Percentiles rank a stretch among this genome's conserved stretches.
Evolutionary conservation across 805 yeast genomes (phyloP).

Genomic region (Wickerhamomyces alni): DNA sequence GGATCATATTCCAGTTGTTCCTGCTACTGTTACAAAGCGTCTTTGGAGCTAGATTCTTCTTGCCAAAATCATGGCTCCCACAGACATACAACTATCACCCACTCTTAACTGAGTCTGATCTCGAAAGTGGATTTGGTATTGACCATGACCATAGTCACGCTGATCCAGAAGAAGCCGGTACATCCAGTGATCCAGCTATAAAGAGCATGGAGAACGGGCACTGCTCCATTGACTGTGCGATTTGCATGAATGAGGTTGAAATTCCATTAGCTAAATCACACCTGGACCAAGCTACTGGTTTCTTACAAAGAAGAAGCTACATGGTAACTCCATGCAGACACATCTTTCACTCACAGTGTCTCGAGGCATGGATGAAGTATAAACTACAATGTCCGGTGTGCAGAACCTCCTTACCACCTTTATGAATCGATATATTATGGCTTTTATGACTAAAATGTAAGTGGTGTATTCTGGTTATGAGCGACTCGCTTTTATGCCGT

Average conservation of each 20-base stretch:
- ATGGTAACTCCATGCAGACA: slow-evolving; percentile 92
- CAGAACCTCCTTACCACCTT: slow-evolving; percentile 77
- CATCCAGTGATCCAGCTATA: slow-evolving; percentile 17
- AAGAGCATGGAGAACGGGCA: slow-evolving; percentile 29
- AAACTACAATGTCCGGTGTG: slow-evolving; percentile 94
- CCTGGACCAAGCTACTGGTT: slow-evolving; percentile 17
- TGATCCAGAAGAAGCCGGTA: slow-evolving; percentile 13
- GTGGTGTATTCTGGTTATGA: too few species aligned
- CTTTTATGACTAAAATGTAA: too few species aligned
- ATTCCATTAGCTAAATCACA: slow-evolving; percentile 38
- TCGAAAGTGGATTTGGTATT: slow-evolving; percentile 56
- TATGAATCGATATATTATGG: slow-evolving; percentile 16
- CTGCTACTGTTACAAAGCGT: slow-evolving; percentile 56
- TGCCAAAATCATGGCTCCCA: slow-evolving; percentile 71
- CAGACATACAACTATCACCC: slow-evolving; percentile 83
- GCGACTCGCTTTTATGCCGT: too few species aligned
- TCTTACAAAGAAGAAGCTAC: slow-evolving; percentile 35
- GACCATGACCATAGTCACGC: slow-evolving; percentile 36
- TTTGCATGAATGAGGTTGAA: slow-evolving; percentile 80
- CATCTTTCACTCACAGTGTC: slow-evolving; percentile 82
- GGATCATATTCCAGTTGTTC: slow-evolving; percentile 57
- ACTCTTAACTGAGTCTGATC: slow-evolving; percentile 47
- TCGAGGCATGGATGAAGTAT: slow-evolving; percentile 90
- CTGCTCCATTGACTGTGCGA: slow-evolving; percentile 71
- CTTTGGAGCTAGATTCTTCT: slow-evolving; percentile 78